A percentile compares a stretch with the other conserved stretches of the same genome.
phyloP scores from a whole-genome alignment of 2,329 filamentous ascomycete species.

The Fusarium mundagurra region DNA sequence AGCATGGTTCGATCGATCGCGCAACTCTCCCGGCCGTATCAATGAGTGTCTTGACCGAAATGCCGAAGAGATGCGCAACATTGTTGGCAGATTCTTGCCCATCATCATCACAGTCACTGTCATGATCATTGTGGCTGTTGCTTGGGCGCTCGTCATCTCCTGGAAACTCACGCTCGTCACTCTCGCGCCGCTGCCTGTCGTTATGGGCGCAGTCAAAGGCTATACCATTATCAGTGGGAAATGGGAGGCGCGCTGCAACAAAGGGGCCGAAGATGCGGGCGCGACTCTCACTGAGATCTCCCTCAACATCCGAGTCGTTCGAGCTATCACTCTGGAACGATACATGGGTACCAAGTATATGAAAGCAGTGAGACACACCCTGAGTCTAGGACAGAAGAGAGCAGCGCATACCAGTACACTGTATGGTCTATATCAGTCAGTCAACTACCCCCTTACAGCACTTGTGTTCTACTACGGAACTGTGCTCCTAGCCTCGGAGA shows the following conservation, averaged over 20 bases:
- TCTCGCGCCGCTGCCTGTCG: slow-evolving; percentile 72
- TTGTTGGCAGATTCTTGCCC: slow-evolving; percentile 81
- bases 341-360: slow-evolving; percentile 75
- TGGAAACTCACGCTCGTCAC: slow-evolving; percentile 87
- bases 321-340: slow-evolving; percentile 76
- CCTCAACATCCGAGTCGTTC: slow-evolving; percentile 80
- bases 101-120: slow-evolving; percentile 71
- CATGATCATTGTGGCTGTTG: slow-evolving; percentile 74
- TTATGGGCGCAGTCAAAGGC: slow-evolving; percentile 71
- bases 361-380: slow-evolving; percentile 59
- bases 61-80: slow-evolving; percentile 86
- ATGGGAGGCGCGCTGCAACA: slow-evolving; percentile 78
- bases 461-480: slow-evolving; percentile 87
- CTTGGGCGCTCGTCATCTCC: slow-evolving; percentile 78
- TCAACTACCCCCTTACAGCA: slow-evolving; percentile 76
- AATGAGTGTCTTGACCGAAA: slow-evolving; percentile 80
- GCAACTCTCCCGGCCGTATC: slow-evolving; percentile 71
- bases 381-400: slow-evolving; percentile 71
- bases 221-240: slow-evolving; percentile 72
- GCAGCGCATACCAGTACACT: slow-evolving; percentile 74
- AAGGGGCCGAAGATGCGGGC: slow-evolving; percentile 67
- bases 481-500: slow-evolving; percentile 64
- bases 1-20: slow-evolving; percentile 78
- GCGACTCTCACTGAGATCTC: slow-evolving; percentile 76
- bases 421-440: slow-evolving; percentile 81